Evolutionary conservation across 257 asterid species (phyloP).

Genomic region (Solanum rostratum): DNA sequence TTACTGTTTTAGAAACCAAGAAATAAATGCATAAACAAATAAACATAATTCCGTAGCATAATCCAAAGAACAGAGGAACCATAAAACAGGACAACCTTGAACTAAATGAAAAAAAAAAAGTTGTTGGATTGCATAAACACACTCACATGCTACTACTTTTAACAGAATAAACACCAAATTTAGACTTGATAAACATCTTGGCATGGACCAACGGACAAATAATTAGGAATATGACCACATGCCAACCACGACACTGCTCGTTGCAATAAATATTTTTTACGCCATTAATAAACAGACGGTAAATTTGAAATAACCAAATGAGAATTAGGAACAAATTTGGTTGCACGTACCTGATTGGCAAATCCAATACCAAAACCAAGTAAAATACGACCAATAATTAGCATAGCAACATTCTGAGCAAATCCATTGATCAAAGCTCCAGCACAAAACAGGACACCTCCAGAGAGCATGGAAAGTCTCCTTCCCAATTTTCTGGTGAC

Average conservation of each 20-base stretch:
- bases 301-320: background rate
- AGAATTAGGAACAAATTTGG: background rate
- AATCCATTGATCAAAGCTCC: slow-evolving; percentile 75
- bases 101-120: background rate
- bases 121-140: background rate
- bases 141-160: background rate
- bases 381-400: slow-evolving; percentile 65
- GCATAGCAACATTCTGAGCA: slow-evolving; percentile 55
- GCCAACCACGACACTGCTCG: background rate
- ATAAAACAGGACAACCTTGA: background rate
- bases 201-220: background rate
- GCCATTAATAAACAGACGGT: background rate
- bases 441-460: slow-evolving; percentile 56
- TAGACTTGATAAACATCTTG: background rate
- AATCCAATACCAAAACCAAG: slow-evolving; percentile 88
- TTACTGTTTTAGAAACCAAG: background rate
- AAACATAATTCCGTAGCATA: background rate
- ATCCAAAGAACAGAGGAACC: background rate
- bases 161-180: background rate
- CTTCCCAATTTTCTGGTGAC: slow-evolving; percentile 63
- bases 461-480: slow-evolving; percentile 62
- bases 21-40: background rate
- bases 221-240: background rate
- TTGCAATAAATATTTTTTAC: background rate
- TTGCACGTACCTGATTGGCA: slow-evolving; percentile 59